Conservation (phyloP, 805 yeast species). For the Metschnikowia drakensbergensis region DNA sequence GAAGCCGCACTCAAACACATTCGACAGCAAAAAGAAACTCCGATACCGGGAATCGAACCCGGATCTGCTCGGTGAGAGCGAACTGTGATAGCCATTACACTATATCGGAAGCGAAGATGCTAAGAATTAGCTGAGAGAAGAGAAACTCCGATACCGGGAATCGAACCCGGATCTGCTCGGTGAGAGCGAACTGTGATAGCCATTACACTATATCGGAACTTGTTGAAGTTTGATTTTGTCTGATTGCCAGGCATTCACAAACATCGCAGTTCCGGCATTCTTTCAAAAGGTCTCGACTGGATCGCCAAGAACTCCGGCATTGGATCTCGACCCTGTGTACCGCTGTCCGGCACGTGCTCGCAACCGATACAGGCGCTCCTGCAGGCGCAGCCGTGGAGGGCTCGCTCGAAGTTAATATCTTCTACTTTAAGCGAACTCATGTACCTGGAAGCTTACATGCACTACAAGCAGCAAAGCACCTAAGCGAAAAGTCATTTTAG, state of each 20-base stretch:
- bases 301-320: too few relatives aligned
- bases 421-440: background rate
- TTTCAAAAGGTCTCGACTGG: too few relatives aligned
- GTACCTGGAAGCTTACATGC: background rate
- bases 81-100: slow-evolving; percentile 20
- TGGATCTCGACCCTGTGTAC: too few relatives aligned
- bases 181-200: slow-evolving; percentile 21
- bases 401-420: background rate
- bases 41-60: slow-evolving; percentile 23
- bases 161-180: slow-evolving; percentile 22
- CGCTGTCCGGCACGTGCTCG: background rate
- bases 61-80: slow-evolving; percentile 22
- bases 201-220: slow-evolving; percentile 18
- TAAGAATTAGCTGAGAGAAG: background rate
- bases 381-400: background rate
- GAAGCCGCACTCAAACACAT: too few relatives aligned
- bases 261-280: too few relatives aligned
- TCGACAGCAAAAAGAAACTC: too few relatives aligned
- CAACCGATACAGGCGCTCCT: background rate
- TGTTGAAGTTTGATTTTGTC: background rate
- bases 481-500: background rate
- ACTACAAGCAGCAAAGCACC: background rate
- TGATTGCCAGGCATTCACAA: too few relatives aligned
- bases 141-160: slow-evolving; percentile 20
- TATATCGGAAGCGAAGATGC: slow-evolving; percentile 9